Conservation (phyloP, 1,139 yeast genomes). For the Saccharomyces hybrid region DNA sequence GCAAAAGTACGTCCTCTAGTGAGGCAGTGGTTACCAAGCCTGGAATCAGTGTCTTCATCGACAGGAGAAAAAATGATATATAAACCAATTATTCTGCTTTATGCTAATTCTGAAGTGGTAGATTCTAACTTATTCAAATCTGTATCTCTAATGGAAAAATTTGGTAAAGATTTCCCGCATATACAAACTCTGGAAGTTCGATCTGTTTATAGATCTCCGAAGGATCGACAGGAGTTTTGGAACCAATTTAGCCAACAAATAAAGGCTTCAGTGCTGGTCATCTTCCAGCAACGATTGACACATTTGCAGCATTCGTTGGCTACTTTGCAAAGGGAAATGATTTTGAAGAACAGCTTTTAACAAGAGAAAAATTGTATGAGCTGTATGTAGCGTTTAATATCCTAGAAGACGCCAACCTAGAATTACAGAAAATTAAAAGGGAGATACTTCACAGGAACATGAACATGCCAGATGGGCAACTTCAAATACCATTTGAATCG, state of each 20-base stretch:
- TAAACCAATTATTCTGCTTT: constrained; percentile 24
- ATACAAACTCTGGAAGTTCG: constrained; percentile 25
- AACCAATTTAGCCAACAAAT: constrained; percentile 18
- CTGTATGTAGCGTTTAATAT: constrained; percentile 22
- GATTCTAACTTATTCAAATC: constrained; percentile 30
- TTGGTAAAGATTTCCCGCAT: constrained; percentile 30
- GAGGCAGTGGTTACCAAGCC: constrained; percentile 64
- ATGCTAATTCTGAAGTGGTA: constrained; percentile 27
- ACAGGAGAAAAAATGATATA: neutral
- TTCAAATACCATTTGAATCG: constrained; percentile 20
- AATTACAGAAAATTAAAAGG: constrained; percentile 15
- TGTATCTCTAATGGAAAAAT: constrained; percentile 27
- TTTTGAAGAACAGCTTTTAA: constrained; percentile 10
- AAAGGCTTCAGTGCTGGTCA: constrained; percentile 18
- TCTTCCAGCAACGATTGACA: constrained; percentile 23
- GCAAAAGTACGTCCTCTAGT: constrained; percentile 73
- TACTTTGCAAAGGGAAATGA: neutral
- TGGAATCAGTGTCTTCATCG: neutral
- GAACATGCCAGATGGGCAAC: constrained; percentile 15
- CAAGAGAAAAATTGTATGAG: constrained; percentile 23
- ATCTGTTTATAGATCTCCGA: constrained; percentile 30
- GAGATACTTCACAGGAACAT: constrained; percentile 8
- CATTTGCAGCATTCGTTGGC: constrained; percentile 4
- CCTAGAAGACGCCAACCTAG: constrained; percentile 20
- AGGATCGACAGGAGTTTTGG: constrained; percentile 30